phyloP scores from a whole-genome alignment of 345 rosid species.

The Odontarrhena argentea region DNA sequence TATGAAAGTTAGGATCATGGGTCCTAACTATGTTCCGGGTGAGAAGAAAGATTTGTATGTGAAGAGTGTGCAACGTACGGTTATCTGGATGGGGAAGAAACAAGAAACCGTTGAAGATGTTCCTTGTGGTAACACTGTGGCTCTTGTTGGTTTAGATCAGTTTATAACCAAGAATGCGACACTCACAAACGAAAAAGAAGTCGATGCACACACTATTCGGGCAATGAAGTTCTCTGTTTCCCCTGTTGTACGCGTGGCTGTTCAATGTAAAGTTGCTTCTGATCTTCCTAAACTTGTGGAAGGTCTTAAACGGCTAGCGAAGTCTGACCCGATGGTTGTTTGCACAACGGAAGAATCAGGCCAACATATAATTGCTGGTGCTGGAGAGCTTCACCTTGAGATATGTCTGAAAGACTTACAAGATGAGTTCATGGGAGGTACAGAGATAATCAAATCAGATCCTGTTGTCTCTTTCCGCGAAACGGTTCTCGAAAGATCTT shows the following conservation, averaged over 20 bases:
- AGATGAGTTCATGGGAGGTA: slow-evolving; percentile 87
- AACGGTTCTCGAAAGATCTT: slow-evolving; percentile 35
- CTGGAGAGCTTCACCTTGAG: slow-evolving; percentile 81
- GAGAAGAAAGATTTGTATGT: slow-evolving; percentile 63
- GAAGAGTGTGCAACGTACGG: slow-evolving; percentile 66
- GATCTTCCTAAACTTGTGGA: slow-evolving; percentile 91
- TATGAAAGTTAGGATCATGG: slow-evolving; percentile 83
- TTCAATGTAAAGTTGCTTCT: slow-evolving; percentile 83
- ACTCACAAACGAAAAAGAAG: slow-evolving; percentile 75
- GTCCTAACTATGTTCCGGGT: slow-evolving; percentile 82
- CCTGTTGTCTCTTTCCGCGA: slow-evolving; percentile 87
- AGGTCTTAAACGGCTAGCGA: slow-evolving; percentile 78
- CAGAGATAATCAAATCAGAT: slow-evolving; percentile 68
- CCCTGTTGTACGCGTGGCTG: slow-evolving; percentile 87
- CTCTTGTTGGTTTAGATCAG: slow-evolving; percentile 82
- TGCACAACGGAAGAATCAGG: slow-evolving; percentile 81
- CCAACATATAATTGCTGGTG: slow-evolving; percentile 82
- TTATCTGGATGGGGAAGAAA: slow-evolving; percentile 90
- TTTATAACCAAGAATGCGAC: slow-evolving; percentile 81
- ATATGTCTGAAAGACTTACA: slow-evolving; percentile 79
- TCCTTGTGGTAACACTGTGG: slow-evolving; percentile 89
- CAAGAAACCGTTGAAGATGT: slow-evolving; percentile 90
- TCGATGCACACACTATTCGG: slow-evolving; percentile 84
- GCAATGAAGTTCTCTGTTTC: slow-evolving; percentile 93
- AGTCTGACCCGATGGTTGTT: slow-evolving; percentile 90